Base-by-base conservation (phyloP, 2,329 filamentous ascomycete species). In the Phyllosticta citribraziliensis region DNA sequence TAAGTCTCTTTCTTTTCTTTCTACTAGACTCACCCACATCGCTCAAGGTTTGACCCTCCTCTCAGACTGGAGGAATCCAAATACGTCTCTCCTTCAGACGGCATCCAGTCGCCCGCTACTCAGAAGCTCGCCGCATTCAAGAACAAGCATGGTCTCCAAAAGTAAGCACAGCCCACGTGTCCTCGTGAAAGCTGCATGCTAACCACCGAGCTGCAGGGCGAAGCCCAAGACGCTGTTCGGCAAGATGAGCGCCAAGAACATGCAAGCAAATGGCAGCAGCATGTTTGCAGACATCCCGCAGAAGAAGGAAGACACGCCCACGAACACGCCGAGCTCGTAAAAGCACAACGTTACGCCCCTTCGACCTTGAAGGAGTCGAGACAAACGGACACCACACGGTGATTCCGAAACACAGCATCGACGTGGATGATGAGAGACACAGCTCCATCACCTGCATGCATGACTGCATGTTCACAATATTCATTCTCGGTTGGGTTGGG, bases 41-140 rank as follows among this genome's bases (percentile, higher is more conserved):
- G 35, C 57, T 61, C 56, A 58, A 58, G 51, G 50, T 11, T 51
- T 47, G 33, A 63, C 52, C 53, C 40, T 25, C 51, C 56, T 33
- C 56, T 20, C 53, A 57, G 56, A 35, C 57, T 57, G 24, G 61
- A 62, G 8, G 56, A 62, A 52, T 52, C 51, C 35, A 78, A 82
- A 66, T 93, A 92, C 76, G 80, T 92, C 72, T 92, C 88, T 19
- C 90, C 90, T 2, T 92, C 88, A n/a, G 90, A 95, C 75, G 86
- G 85, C 75, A 92, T 95, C 79, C 89, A 91, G 86, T 91, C 88
- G 68, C 90, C 90, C 40, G 91, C 89, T 75, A 88, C 87, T 19
- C 87, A 88, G 74, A 94, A 94, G 81, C 83, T 94, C 68, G 88
- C 82, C 65, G 87, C 88, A 51, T 84, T 92, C 74, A 88, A 89